Conservation (phyloP, 306 rosid genomes). For the Cucumis melo region DNA sequence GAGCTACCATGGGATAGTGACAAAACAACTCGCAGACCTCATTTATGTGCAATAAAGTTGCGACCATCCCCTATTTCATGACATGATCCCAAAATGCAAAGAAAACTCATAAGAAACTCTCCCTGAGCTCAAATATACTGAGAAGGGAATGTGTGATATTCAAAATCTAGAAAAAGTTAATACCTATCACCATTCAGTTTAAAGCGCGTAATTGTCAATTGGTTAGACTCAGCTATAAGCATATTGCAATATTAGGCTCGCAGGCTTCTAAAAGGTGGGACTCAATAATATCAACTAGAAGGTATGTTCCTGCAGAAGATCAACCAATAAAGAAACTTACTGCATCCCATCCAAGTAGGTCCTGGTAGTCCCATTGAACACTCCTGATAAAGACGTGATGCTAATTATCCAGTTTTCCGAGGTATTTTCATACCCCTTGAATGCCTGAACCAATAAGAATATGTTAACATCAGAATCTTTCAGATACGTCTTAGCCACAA, state of each 20-base stretch:
- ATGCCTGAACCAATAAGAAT: conserved; percentile 40
- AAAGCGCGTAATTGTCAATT: not conserved
- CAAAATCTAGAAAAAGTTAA: not conserved
- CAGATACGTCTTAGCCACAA: not conserved
- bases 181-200: not conserved
- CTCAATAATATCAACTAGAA: not conserved
- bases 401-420: conserved; percentile 82
- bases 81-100: not conserved
- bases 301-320: not conserved
- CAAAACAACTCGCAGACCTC: too few relatives aligned
- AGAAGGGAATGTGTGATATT: not conserved
- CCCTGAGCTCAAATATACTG: not conserved
- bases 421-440: conserved; percentile 60
- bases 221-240: not conserved
- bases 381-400: conserved; percentile 79
- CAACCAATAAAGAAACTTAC: conserved; percentile 33
- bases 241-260: not conserved
- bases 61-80: not conserved
- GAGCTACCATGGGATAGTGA: not conserved
- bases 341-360: conserved; percentile 88
- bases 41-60: not conserved
- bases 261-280: not conserved
- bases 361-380: conserved; percentile 96
- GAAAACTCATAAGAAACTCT: not conserved
- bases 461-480: conserved; percentile 1